Evolutionary conservation across 2,329 filamentous ascomycete genomes (phyloP), one percentile per base, ranked within the genome.

Genomic region (Apiospora phragmitis): DNA sequence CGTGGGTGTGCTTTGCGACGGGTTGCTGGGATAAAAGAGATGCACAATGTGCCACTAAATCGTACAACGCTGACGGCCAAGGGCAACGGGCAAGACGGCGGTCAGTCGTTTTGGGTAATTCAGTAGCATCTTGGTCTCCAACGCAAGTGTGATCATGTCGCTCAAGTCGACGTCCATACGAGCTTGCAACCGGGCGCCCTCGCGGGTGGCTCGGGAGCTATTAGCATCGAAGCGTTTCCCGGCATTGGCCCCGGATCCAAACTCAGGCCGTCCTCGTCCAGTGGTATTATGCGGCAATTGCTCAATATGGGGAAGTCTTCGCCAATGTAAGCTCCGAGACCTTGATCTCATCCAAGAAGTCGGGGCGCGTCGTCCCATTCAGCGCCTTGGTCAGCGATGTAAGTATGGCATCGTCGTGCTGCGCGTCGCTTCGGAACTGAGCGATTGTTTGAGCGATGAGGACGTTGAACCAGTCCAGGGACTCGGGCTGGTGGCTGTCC

Each of bases 251-350:
- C 73, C 8, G 79, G 79, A 24, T 85, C 86, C 45, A 91, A 83
- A 62, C 83, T 86, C 45, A 91, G 81, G 0, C 92, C 92, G 80
- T 95, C 92, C 75, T 95, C 93, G 76, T 94, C 92, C 0, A 98
- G 93, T 2, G 95, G 94, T 72, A 98, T 98, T 70, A 99, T 93
- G 71, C 96, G 91, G 79, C 96, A 98, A 81, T 99, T 99, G 84
- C 95, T 98, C 81, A 99, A 97, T 69, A 99, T 99, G 38, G 96
- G 96, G 74, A 98, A 99, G 77, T 99, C 96, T 77, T 99, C 96
- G 41, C 96, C 5, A 99, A 85, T 68, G 92, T 97, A 72, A 99
- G 90, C 82, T 99, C 95, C 2, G 95, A 97, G 69, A 99, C 93
- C 35, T 91, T 92, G 73, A 99, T 98, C 78, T 96, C 93, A 79